Evolutionary conservation across 495 filamentous ascomycete genomes (phyloP).

Genomic region (Podospora pseudocomata): DNA sequence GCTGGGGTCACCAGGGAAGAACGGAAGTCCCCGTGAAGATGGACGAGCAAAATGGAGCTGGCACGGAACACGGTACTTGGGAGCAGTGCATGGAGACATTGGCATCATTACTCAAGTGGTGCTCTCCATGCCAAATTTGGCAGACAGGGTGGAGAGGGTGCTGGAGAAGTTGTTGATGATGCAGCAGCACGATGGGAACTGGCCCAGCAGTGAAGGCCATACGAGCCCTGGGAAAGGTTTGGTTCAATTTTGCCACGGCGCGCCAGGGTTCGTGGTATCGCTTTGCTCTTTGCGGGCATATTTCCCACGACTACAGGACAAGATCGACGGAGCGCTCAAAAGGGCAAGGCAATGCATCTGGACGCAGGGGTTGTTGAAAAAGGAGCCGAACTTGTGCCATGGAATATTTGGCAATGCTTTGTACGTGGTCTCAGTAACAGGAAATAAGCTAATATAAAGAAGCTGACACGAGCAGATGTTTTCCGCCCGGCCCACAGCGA

Average conservation of each 20-base stretch:
- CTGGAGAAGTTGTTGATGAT: slow-evolving; percentile 44
- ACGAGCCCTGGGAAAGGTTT: slow-evolving; percentile 34
- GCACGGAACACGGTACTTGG: slow-evolving; percentile 56
- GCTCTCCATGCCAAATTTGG: slow-evolving; percentile 39
- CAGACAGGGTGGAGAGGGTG: slow-evolving; percentile 39
- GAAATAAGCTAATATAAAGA: background rate
- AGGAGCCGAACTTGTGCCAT: slow-evolving; percentile 63
- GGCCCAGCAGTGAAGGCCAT: slow-evolving; percentile 32
- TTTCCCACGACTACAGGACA: slow-evolving; percentile 45
- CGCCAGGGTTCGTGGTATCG: slow-evolving; percentile 56
- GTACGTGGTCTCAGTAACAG: slow-evolving; percentile 14
- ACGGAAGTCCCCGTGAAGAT: background rate
- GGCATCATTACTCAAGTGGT: slow-evolving; percentile 63
- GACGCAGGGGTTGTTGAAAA: slow-evolving; percentile 54
- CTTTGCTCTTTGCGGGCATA: slow-evolving; percentile 46
- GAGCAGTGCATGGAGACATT: slow-evolving; percentile 58
- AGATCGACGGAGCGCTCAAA: slow-evolving; percentile 47
- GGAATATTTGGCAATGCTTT: slow-evolving; percentile 62
- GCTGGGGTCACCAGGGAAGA: slow-evolving; percentile 17
- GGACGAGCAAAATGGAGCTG: slow-evolving; percentile 45
- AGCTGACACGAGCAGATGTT: slow-evolving; percentile 23
- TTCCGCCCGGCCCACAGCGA: slow-evolving; percentile 28
- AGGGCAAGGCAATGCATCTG: slow-evolving; percentile 47
- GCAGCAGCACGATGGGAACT: slow-evolving; percentile 45
- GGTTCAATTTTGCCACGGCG: slow-evolving; percentile 67